Base-by-base conservation (phyloP, 495 filamentous ascomycete species). In the Penicillium salamii region DNA sequence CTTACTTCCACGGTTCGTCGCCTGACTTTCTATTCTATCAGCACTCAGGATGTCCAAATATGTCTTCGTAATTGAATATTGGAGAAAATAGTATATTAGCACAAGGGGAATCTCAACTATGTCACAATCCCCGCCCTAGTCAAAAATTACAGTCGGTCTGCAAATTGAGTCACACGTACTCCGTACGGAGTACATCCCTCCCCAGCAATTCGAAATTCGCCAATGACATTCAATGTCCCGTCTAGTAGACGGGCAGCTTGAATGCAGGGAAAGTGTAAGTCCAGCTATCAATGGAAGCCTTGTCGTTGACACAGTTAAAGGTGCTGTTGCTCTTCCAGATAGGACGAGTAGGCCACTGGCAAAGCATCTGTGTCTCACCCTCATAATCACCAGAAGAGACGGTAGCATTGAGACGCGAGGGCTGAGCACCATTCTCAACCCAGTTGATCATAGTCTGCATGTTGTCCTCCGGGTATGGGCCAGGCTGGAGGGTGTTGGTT, bases 391-490 rank as follows among this genome's bases (percentile, higher is more conserved):
- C 69, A 15, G 41, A 33, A 1, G 44, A 31, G 3, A 70, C 56
- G 35, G 62, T 68, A 3, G 58, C 57, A 58, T 73, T 64, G 20
- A 77, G 52, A 11, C 55, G 68, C 7, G 42, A 50, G 0, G 76
- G 76, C 24, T 64, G 54, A 2, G 68, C 51, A 11, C 65, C 76
- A 7, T 75, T 67, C 50, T 78, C 76, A 12, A 78, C 78, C 78
- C 77, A 80, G 18, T 74, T 57, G 35, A 79, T 79, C 15, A 79
- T 37, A 7, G 50, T 50, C 42, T 61, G 58, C 12, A 81, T 50
- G 15, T 66, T 74, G 12, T 62, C 68, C 38, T 74, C 58, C 1
- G 77, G 77, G 53, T 64, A 80, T 0, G 70, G 67, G 5, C 72
- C 75, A 29, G 72, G 70, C 55, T 71, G 62, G 12, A 65, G 48